Percentiles rank a stretch among this genome's conserved stretches.
Conservation (phyloP, 2,329 filamentous ascomycete genomes). For the Acephala macrosclerotiorum region DNA sequence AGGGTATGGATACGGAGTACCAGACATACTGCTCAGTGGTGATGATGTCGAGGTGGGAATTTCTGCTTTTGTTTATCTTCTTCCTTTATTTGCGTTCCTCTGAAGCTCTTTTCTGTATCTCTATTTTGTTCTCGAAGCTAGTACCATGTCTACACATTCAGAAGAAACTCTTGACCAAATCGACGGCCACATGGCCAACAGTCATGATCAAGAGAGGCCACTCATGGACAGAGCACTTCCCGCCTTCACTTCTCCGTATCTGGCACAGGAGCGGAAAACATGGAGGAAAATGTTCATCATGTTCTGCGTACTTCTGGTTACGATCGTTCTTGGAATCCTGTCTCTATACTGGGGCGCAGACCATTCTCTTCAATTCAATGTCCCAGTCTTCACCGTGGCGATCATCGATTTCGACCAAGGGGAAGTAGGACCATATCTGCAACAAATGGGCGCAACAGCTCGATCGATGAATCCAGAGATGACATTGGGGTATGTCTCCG, state of each 20-base stretch:
- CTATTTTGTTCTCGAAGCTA: not conserved
- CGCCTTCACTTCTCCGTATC: constrained; percentile 18
- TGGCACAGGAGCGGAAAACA: constrained; percentile 25
- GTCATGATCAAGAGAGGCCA: constrained; percentile 4
- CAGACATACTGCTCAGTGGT: not conserved
- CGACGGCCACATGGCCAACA: not conserved
- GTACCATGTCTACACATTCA: constrained; percentile 4
- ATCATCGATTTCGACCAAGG: constrained; percentile 33
- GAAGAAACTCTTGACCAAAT: constrained; percentile 9
- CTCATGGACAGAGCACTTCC: constrained; percentile 25
- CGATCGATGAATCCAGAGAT: constrained; percentile 19
- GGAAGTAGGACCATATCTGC: constrained; percentile 28
- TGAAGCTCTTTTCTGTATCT: not conserved
- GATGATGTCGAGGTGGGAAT: constrained; percentile 1
- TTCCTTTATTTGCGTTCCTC: not conserved
- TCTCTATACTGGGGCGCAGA: constrained; percentile 34
- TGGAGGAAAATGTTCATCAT: constrained; percentile 32
- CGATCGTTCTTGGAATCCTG: constrained; percentile 30
- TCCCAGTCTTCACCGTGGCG: constrained; percentile 29
- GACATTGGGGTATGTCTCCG: constrained; percentile 28
- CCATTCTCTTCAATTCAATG: constrained; percentile 26
- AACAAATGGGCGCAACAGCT: constrained; percentile 23
- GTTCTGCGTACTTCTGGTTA: constrained; percentile 25
- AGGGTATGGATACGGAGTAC: too few relatives aligned
- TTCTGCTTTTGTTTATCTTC: not conserved